Conservation (phyloP, 257 asterid genomes). For the Verbascum thapsus region DNA sequence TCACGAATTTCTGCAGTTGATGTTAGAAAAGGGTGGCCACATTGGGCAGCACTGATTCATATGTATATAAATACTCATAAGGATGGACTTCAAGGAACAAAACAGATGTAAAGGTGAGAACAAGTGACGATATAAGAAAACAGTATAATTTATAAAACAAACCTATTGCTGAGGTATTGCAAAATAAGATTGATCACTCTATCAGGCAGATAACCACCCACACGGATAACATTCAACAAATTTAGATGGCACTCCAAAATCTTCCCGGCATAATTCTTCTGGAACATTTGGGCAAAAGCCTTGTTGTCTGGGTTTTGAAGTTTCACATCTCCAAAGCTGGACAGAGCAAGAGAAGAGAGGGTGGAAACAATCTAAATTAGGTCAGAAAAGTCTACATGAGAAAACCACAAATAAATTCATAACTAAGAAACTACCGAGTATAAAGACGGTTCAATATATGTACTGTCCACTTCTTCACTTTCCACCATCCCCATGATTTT, state of each 20-base stretch:
- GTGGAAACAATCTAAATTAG: conserved; percentile 8
- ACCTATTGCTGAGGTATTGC: conserved; percentile 96
- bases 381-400: not conserved
- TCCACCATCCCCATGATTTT: conserved; percentile 99
- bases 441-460: conserved; percentile 91
- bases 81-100: conserved; percentile 5
- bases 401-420: conserved; percentile 18
- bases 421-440: conserved; percentile 61
- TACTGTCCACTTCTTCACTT: conserved; percentile 97
- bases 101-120: conserved; percentile 7
- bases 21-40: conserved; percentile 6
- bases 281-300: conserved; percentile 97
- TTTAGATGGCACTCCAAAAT: conserved; percentile 92
- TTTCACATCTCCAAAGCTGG: conserved; percentile 91
- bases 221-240: conserved; percentile 76
- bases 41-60: not conserved
- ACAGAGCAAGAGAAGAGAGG: conserved; percentile 21
- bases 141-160: conserved; percentile 27
- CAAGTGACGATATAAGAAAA: conserved; percentile 4
- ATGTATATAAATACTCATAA: conserved; percentile 7
- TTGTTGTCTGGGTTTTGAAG: conserved; percentile 93
- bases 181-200: conserved; percentile 92
- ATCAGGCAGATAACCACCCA: conserved; percentile 95
- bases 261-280: conserved; percentile 92
- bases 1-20: not conserved